These are phyloP conservation scores for Fusarium begoniae DNA, from an alignment of 2,329 filamentous ascomycete species.

Conservation along the genomic window DNA sequence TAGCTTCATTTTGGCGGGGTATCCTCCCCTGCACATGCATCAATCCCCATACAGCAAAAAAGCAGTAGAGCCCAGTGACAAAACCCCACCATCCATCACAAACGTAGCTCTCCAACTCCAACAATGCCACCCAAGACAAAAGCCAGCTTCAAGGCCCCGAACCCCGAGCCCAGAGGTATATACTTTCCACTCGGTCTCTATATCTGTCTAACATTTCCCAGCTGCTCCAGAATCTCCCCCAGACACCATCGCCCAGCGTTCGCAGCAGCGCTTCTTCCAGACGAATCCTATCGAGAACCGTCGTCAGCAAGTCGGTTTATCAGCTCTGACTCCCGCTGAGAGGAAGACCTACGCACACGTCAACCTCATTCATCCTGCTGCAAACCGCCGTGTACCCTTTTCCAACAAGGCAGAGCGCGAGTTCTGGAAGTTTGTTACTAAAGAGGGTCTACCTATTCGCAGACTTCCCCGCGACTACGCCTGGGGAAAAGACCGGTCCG, in stretches of 20 bases:
- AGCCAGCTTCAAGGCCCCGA: constrained; percentile 46
- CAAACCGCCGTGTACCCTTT: constrained; percentile 47
- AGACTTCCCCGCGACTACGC: constrained; percentile 50
- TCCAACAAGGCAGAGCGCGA: constrained; percentile 63
- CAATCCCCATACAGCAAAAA: constrained; percentile 34
- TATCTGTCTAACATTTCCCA: constrained; percentile 1
- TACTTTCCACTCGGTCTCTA: neutral
- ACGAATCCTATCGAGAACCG: constrained; percentile 60
- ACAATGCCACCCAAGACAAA: constrained; percentile 52
- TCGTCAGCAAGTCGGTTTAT: constrained; percentile 56
- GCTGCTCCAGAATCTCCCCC: constrained; percentile 48
- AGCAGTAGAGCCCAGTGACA: constrained; percentile 28
- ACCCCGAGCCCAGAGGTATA: constrained; percentile 35
- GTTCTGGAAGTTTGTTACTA: constrained; percentile 65
- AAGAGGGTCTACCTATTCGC: constrained; percentile 61
- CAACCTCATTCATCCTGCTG: constrained; percentile 56
- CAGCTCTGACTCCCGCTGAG: constrained; percentile 58
- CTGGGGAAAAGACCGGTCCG: constrained; percentile 63
- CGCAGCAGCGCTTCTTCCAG: constrained; percentile 57
- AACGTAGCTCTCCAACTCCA: constrained; percentile 33
- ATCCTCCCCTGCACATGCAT: constrained; percentile 7
- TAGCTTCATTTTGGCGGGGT: constrained; percentile 42
- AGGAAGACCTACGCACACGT: constrained; percentile 59
- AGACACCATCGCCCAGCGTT: constrained; percentile 60
- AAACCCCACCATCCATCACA: constrained; percentile 43